A percentile compares a stretch with the other conserved stretches of the same genome.
Conservation (phyloP, 2,329 filamentous ascomycete genomes). For the Colletotrichum graminicola region DNA sequence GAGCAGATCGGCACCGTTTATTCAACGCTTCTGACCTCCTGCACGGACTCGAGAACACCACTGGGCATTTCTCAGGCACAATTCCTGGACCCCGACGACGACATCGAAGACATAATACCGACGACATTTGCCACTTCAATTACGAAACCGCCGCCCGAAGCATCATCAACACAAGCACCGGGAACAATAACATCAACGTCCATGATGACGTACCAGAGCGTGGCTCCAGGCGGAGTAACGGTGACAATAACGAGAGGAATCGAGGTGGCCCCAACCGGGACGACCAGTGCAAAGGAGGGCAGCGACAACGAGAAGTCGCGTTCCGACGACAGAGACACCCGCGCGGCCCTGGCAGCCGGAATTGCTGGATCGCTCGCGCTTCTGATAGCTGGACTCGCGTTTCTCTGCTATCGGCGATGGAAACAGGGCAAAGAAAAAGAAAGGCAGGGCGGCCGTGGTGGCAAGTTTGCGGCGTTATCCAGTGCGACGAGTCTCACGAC, state of each 20-base stretch:
- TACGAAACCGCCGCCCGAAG: neutral
- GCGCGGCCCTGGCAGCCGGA: conserved; percentile 21
- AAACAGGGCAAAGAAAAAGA: conserved; percentile 27
- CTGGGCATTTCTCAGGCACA: conserved; percentile 56
- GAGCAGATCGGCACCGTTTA: conserved; percentile 59
- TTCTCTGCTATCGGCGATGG: conserved; percentile 28
- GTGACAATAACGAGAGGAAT: conserved; percentile 33
- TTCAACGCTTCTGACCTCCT: conserved; percentile 58
- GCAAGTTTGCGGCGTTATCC: conserved; percentile 34
- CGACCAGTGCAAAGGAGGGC: conserved; percentile 14
- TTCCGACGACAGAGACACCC: neutral
- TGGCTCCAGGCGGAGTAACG: conserved; percentile 32
- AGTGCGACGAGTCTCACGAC: conserved; percentile 40
- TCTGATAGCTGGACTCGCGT: conserved; percentile 10
- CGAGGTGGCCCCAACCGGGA: conserved; percentile 24
- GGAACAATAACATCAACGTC: neutral
- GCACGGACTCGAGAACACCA: conserved; percentile 58
- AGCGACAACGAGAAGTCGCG: neutral
- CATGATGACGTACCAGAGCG: conserved; percentile 35
- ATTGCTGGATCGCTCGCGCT: conserved; percentile 14
- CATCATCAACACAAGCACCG: conserved; percentile 6
- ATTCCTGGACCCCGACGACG: conserved; percentile 51
- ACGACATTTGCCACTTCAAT: conserved; percentile 8
- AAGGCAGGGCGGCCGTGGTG: conserved; percentile 5
- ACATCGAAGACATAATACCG: conserved; percentile 16